Percentiles rank a stretch among this genome's conserved stretches.
Conservation (phyloP, 139 green algal species). For the Chlorella vulgaris region DNA sequence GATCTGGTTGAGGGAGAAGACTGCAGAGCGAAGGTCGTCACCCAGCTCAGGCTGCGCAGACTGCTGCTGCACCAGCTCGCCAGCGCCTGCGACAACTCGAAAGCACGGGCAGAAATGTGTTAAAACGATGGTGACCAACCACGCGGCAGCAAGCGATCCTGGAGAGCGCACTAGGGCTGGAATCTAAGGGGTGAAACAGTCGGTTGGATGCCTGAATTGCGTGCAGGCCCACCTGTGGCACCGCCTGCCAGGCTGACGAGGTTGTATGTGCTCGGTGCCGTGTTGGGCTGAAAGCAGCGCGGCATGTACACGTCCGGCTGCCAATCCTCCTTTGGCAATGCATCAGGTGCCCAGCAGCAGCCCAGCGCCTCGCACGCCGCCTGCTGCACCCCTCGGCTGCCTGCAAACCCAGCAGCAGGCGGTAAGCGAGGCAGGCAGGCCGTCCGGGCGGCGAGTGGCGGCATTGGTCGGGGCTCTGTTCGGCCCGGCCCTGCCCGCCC, state of each 20-base stretch:
- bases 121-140: too few relatives aligned
- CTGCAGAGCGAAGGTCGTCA: background rate
- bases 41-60: background rate
- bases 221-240: background rate
- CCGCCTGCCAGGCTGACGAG: background rate
- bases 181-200: background rate
- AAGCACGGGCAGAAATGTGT: too few relatives aligned
- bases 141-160: too few relatives aligned
- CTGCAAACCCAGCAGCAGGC: background rate
- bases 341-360: conserved; percentile 53
- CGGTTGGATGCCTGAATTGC: background rate
- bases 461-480: background rate
- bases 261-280: conserved; percentile 27
- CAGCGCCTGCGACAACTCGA: too few relatives aligned
- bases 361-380: conserved; percentile 37
- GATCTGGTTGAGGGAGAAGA: background rate
- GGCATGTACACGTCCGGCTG: conserved; percentile 38
- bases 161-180: background rate
- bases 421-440: background rate
- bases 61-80: too few relatives aligned
- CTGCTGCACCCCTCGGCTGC: background rate
- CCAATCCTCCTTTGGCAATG: background rate
- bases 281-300: conserved; percentile 55
- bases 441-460: background rate
- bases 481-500: background rate